Evolutionary conservation across 2,329 filamentous ascomycete species (phyloP), one percentile per base, ranked within the genome.

Genomic region (Claviceps pazoutovae): DNA sequence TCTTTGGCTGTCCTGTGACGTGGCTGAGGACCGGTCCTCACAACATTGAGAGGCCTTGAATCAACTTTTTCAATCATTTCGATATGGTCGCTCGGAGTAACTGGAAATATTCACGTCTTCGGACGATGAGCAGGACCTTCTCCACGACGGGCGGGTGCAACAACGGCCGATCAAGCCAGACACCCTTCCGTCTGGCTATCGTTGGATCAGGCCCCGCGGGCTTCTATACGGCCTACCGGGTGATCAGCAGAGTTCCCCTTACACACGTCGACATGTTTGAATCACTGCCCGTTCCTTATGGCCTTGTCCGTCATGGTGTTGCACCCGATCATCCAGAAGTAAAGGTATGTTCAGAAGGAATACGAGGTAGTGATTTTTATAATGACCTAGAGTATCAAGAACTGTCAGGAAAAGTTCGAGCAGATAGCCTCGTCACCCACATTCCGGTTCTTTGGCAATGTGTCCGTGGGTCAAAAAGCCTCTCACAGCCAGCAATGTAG

Each of bases 281-380:
- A 69, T 82, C 88, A 30, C 71, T 97, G 41, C 93, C 93, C 0
- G 89, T 95, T 4, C 93, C 93, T 0, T 98, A 88, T 64, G 93
- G 93, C 1, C 76, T 98, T 51, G 90, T 95, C 48, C 78, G 93
- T 51, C 95, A 93, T 63, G 93, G 93, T 8, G 93, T 98, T 53
- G 94, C 93, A n/a, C 93, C 93, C 5, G 93, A 98, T 65, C 93
- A 98, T 68, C 91, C 93, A 0, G 91, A 98, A 71, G 93, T 98
- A 58, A 98, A 98, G 80, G 88, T 93, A 71, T 54, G 69, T 46
- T 30, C n/a, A 21, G 19, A 45, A 9, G 11, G 17, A 39, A 34
- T 17, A 17, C 14, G 16, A 9, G n/a, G 14, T 17, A 38, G n/a
- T n/a, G 21, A 53, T 19, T 30, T 30, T 30, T 4, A 42, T 41